Percentiles rank a stretch among this genome's conserved stretches.
phyloP scores from a whole-genome alignment of 169 alveolate genomes.

The Cryptosporidium felis region DNA sequence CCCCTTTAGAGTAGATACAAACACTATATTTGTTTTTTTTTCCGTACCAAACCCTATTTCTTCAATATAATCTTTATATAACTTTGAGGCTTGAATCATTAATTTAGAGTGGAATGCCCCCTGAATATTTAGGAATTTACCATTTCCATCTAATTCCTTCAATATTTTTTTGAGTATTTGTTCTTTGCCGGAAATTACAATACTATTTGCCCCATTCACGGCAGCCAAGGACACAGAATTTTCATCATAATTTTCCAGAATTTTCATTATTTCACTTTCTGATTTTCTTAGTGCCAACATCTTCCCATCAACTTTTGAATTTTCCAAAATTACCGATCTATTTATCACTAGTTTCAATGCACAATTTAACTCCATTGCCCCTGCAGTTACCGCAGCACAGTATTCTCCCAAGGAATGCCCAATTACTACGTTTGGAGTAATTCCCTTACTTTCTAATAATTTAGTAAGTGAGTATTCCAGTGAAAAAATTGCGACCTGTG shows the following conservation, averaged over 20 bases:
- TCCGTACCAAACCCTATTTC: background rate
- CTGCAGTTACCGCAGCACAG: slow-evolving; percentile 79
- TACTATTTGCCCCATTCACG: slow-evolving; percentile 51
- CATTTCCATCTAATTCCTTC: slow-evolving; percentile 8
- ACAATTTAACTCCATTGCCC: slow-evolving; percentile 39
- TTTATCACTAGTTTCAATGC: slow-evolving; percentile 10
- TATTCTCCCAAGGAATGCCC: slow-evolving; percentile 81
- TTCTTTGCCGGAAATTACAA: slow-evolving; percentile 33
- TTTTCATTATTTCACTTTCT: background rate
- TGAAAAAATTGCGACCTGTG: slow-evolving; percentile 71
- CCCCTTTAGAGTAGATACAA: slow-evolving; percentile 36
- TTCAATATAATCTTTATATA: slow-evolving; percentile 31
- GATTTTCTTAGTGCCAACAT: slow-evolving; percentile 60
- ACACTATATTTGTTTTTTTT: background rate
- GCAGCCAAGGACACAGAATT: slow-evolving; percentile 40
- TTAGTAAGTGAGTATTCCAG: slow-evolving; percentile 50
- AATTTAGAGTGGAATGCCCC: slow-evolving; percentile 54
- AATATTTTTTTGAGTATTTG: background rate
- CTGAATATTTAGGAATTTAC: slow-evolving; percentile 20
- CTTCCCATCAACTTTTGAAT: slow-evolving; percentile 8
- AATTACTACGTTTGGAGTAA: slow-evolving; percentile 71
- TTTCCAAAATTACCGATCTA: slow-evolving; percentile 15
- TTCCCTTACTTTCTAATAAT: slow-evolving; percentile 59
- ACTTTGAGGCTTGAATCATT: background rate
- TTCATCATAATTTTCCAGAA: background rate